A percentile compares a stretch with the other conserved stretches of the same genome.
phyloP scores from a whole-genome alignment of 1,284 basidiomycete genomes.

The Apiotrichum mycotoxinovorans region DNA sequence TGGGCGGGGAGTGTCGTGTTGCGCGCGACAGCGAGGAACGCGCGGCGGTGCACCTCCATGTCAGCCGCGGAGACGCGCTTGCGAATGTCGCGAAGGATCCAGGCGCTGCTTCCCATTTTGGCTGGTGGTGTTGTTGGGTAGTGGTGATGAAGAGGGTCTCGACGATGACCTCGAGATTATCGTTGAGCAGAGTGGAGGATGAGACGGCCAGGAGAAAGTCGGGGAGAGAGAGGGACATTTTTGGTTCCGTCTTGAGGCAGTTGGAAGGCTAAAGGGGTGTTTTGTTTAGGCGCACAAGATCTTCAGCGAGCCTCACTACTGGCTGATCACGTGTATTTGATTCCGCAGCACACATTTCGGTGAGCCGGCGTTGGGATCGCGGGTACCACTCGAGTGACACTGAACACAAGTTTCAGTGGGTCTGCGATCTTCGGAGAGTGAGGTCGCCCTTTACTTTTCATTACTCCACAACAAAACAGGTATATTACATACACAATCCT shows the following conservation, averaged over 20 bases:
- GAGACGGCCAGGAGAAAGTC: background rate
- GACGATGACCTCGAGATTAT: background rate
- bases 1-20: constrained; percentile 78
- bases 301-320: no score
- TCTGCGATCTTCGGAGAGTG: no score
- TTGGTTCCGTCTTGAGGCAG: background rate
- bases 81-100: constrained; percentile 43
- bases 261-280: background rate
- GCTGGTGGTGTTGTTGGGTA: background rate
- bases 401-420: no score
- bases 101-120: constrained; percentile 32
- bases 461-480: background rate
- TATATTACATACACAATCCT: no score
- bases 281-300: no score
- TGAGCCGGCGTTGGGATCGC: no score
- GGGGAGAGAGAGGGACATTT: background rate
- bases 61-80: constrained; percentile 53
- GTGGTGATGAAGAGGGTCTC: background rate
- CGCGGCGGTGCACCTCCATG: constrained; percentile 75
- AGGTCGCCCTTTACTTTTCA: background rate
- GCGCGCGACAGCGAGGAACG: constrained; percentile 84
- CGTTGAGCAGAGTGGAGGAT: background rate
- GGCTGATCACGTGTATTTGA: no score
- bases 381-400: no score
- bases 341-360: no score